Base-by-base conservation (phyloP, 179 eudicot genomes). In the Gypsophila paniculata region DNA sequence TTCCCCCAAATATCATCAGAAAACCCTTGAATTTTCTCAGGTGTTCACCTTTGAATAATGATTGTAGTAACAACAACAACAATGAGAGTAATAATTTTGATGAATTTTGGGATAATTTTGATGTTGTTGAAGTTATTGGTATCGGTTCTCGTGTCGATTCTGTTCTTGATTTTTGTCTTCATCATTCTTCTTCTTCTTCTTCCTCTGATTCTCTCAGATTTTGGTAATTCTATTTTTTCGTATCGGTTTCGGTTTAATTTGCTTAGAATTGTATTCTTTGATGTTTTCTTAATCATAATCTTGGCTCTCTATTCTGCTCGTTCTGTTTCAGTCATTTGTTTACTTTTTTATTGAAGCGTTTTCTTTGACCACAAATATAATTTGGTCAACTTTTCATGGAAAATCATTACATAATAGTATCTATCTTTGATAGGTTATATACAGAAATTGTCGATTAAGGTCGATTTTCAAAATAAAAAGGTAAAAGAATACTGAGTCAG, bases 111-210 rank as follows among this genome's bases (percentile, higher is more conserved):
- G 72, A 65, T 5, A 86, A 83, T 32, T 75, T 76, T 55, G 81
- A 76, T 53, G 78, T 70, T 66, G 91, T 93, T 26, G 96, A 93
- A 71, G 98, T 91, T 17, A 80, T 93, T 67, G 93, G 89, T 1
- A 89, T 93, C 44, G 98, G 98, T 22, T 91, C 86, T 69, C 76
- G 98, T 58, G 91, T 79, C 72, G 93, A 93, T 53, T 82, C 96
- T 4, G 70, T 91, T 74, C 84, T 91, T 38, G 90, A 89, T 60
- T 93, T 85, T 68, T 93, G 98, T 58, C 75, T 85, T 21, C 66
- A 52, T 51, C n/a, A n/a, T n/a, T n/a, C n/a, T n/a, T 29, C 34
- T 29, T 86, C 93, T 49, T 69, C 78, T 29, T 61, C 82, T 48
- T 75, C 75, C 38, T 65, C 77, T 10, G 65, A 77, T 22, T 71